Conservation (phyloP, 768 basidiomycete genomes). For the Dentipellis fragilis region DNA sequence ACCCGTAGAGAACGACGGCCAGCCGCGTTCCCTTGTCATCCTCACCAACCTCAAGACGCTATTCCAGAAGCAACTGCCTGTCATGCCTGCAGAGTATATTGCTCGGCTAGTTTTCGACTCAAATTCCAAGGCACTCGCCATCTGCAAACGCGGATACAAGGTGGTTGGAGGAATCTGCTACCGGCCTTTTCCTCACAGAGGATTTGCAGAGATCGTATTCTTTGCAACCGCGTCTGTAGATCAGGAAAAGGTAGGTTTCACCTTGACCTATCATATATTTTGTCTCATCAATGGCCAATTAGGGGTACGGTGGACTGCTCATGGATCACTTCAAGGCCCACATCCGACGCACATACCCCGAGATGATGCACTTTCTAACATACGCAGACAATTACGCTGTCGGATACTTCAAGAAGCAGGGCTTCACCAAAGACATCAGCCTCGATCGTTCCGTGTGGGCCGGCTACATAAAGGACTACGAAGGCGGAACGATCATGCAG, state of each 20-base stretch:
- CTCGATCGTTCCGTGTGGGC: constrained; percentile 91
- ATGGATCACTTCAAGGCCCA: constrained; percentile 99
- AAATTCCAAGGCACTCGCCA: constrained; percentile 89
- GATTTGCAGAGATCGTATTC: constrained; percentile 97
- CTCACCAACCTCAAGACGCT: constrained; percentile 93
- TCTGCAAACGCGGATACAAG: constrained; percentile 89
- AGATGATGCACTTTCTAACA: constrained; percentile 91
- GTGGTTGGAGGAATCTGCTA: constrained; percentile 98
- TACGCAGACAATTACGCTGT: constrained; percentile 99
- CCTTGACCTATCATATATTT: background rate
- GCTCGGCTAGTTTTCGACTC: constrained; percentile 88
- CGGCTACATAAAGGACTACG: constrained; percentile 99
- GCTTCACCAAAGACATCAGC: constrained; percentile 95
- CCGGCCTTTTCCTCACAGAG: constrained; percentile 88
- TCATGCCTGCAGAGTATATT: constrained; percentile 99
- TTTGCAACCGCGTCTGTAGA: constrained; percentile 95
- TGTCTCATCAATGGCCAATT: background rate
- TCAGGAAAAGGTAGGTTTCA: constrained; percentile 78
- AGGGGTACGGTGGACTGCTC: constrained; percentile 97
- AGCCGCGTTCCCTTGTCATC: constrained; percentile 70
- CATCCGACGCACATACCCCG: constrained; percentile 71
- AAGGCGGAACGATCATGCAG: constrained; percentile 98
- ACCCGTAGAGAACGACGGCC: constrained; percentile 75
- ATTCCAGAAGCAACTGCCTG: constrained; percentile 94
- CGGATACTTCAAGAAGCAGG: constrained; percentile 98